phyloP scores from a whole-genome alignment of 2,329 filamentous ascomycete genomes.

The Leptodontidium sp. region DNA sequence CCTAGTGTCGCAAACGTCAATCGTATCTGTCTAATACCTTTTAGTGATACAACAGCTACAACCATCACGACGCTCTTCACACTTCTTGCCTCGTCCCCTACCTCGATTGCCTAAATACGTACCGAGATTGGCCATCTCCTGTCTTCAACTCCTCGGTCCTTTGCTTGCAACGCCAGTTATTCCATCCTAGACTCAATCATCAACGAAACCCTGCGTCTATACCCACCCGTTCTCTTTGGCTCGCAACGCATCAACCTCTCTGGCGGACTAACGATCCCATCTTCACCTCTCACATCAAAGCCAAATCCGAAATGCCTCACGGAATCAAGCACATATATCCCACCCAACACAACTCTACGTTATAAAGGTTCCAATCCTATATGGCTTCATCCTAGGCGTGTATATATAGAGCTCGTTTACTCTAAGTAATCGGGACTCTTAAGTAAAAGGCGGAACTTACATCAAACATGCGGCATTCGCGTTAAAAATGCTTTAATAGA shows the following conservation, averaged over 20 bases:
- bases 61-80: conserved; percentile 53
- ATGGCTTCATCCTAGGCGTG: no score
- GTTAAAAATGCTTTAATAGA: no score
- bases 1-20: neutral
- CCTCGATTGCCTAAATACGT: conserved; percentile 25
- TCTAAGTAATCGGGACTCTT: no score
- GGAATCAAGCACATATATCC: no score
- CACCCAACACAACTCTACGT: no score
- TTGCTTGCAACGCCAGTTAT: conserved; percentile 26
- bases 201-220: conserved; percentile 34
- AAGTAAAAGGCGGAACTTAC: no score
- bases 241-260: conserved; percentile 48
- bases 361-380: no score
- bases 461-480: no score
- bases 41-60: conserved; percentile 53
- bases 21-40: neutral
- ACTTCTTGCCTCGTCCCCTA: conserved; percentile 32
- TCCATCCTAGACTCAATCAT: conserved; percentile 34
- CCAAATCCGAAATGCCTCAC: no score
- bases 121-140: conserved; percentile 26
- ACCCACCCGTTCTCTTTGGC: conserved; percentile 26
- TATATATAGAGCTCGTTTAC: no score
- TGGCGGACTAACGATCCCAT: no score
- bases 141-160: conserved; percentile 21
- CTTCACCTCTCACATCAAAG: no score